Base-by-base conservation (phyloP, 2,329 filamentous ascomycete species). In the Paraconiothyrium sp. region DNA sequence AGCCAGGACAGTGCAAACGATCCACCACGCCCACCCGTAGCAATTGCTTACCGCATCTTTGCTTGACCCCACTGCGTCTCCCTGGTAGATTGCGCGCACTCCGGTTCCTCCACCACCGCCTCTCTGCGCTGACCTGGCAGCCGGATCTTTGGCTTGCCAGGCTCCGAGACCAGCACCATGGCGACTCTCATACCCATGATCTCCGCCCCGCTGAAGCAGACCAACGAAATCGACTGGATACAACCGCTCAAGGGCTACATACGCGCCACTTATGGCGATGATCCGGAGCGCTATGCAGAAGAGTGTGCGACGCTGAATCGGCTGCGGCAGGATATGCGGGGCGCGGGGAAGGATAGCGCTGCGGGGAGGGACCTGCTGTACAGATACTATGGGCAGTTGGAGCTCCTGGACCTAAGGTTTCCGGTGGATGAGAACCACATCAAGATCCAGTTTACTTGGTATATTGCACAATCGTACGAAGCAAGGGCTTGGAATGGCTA, bases 391-490 rank as follows among this genome's bases (percentile, higher is more conserved):
- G 95, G 94, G 44, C 95, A 99, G 82, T 87, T 99, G 61, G 95
- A 99, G 82, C 85, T 99, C 56, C 83, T 99, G 65, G 95, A 99
- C 79, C 82, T 99, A 73, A 87, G 95, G 63, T 99, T 99, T 76
- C 96, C 96, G 0, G 93, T 99, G 49, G 95, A 99, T 72, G 95
- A 99, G 83, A 95, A 97, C 75, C 94, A 99, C 76, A 98, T 99
- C 83, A 98, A 98, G 83, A 97, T 99, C 73, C 92, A 92, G 8
- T 99, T 99, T 78, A 98, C 94, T 67, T 99, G 95, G 95, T 97
- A 87, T 65, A 82, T 68, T 27, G 20, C 52, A 35, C 14, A 32
- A 24, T 5, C 16, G 22, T 24, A 11, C 24, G 20, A 24, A 24
- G 16, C 39, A 24, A 20, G 32, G 37, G 34, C n/a, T 9, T 13